Evolutionary conservation across 352 stramenopile genomes (phyloP), one percentile per base, ranked within the genome.

Genomic region (Phytophthora pisi): DNA sequence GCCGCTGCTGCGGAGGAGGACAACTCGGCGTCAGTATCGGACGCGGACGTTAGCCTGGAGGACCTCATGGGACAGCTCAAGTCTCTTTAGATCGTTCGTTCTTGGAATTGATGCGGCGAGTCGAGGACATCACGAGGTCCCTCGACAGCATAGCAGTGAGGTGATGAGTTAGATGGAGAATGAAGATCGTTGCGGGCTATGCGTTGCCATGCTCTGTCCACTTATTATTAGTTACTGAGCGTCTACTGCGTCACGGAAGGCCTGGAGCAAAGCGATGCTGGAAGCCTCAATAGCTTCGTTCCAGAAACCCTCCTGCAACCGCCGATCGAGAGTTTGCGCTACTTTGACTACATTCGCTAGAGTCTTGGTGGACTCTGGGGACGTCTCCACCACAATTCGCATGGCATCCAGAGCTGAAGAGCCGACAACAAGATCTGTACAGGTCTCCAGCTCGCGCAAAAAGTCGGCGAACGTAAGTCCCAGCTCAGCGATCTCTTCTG

Each of bases 61-160:
- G 86, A 92, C 8, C 78, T 94, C 30, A 94, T 94, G 86, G 79
- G 75, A 11, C 86, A 94, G 69, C 74, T 94, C 55, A 84, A 92
- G 64, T 86, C 84, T 28, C 51, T 93, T 57, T 90, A 86, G 64
- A 64, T 57, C 11, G 38, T 20, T 49, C 23, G 61, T 28, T 45
- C 31, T 46, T 30, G 6, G 20, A 60, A 13, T 46, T 23, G 26
- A 54, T 53, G 50, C 18, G 23, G 51, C 50, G 51, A 3, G 15
- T 18, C 8, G 9, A 50, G n/a, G 11, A 47, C 26, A 40, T 23
- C 28, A 36, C 16, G 6, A 20, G 38, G 47, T 5, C 28, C 47
- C 30, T 31, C 23, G 16, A 40, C 36, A 20, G 28, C 18, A 1
- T 49, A 11, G 20, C 38, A 51, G 31, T 59, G 45, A 31, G 45